phyloP scores from a whole-genome alignment of 1,284 basidiomycete species.

The Marasmius sp. region DNA sequence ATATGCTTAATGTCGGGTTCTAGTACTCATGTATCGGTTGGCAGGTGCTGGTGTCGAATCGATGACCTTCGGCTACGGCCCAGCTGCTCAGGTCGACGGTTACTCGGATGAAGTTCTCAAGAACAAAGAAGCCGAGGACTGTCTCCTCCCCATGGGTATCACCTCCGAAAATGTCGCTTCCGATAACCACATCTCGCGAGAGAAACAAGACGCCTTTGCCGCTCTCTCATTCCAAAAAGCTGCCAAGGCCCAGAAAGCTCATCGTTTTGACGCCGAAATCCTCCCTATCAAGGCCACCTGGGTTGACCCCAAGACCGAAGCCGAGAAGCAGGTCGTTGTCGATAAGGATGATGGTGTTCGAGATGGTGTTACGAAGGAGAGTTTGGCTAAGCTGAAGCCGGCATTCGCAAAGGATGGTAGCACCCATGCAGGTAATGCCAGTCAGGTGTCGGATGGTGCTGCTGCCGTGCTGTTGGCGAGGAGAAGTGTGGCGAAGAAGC shows the following conservation, averaged over 20 bases:
- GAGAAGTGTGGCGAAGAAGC: slow-evolving; percentile 83
- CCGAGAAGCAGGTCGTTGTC: slow-evolving; percentile 78
- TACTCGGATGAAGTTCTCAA: slow-evolving; percentile 82
- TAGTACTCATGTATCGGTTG: neutral
- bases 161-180: slow-evolving; percentile 95
- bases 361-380: slow-evolving; percentile 87
- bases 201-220: slow-evolving; percentile 82
- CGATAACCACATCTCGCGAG: slow-evolving; percentile 74
- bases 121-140: slow-evolving; percentile 85
- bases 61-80: slow-evolving; percentile 88
- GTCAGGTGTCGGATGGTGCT: slow-evolving; percentile 96
- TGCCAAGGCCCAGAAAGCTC: slow-evolving; percentile 83
- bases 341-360: slow-evolving; percentile 91
- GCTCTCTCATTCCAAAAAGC: slow-evolving; percentile 89
- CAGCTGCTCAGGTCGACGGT: slow-evolving; percentile 67
- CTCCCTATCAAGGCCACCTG: slow-evolving; percentile 80
- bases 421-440: slow-evolving; percentile 94
- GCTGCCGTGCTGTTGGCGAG: slow-evolving; percentile 91
- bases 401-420: slow-evolving; percentile 88
- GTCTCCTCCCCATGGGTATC: slow-evolving; percentile 94
- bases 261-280: slow-evolving; percentile 93
- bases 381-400: slow-evolving; percentile 89
- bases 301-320: slow-evolving; percentile 84
- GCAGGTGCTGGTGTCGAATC: slow-evolving; percentile 92
- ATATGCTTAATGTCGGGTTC: slow-evolving; percentile 5